Evolutionary conservation across 2,329 filamentous ascomycete genomes (phyloP), one percentile per base, ranked within the genome.

Genomic region (Rhytidhysteron rufulum): DNA sequence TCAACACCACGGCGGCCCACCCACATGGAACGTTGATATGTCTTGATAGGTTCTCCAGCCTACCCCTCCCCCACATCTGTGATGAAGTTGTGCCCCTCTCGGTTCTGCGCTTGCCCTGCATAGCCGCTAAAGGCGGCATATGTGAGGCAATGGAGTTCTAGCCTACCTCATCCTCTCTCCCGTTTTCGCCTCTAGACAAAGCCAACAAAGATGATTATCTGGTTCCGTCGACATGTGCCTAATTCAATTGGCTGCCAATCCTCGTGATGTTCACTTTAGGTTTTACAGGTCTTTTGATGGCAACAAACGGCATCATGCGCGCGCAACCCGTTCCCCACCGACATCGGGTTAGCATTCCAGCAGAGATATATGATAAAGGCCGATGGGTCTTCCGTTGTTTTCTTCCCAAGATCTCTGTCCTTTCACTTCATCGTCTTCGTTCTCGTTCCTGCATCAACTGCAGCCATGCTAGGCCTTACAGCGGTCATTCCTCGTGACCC

Each of bases 1-100:
- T 63, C 60, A 65, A 65, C 60, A 63, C 59, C 57, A 63, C 47
- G 47, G 44, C 40, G 33, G 22, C 5, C 30, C 36, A 42, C 34
- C 50, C 62, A 66, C 63, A 61, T 51, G 63, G 51, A 49, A 51
- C 39, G 22, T 46, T 36, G 37, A 38, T 42, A 37, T 40, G 18
- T 29, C 43, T 39, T 61, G 51, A 66, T 64, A 66, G 62, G 63
- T 34, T 45, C 31, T 25, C 24, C 19, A 21, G 21, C 21, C n/a
- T 10, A 11, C 21, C 27, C 40, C 29, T 17, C 37, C 32, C 34
- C 43, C 40, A 48, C 47, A 49, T 37, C 37, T 32, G 15, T 32
- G 15, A 35, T 37, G 20, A 33, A 39, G 43, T 47, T 51, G 53
- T 60, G 49, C 55, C 45, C 44, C 39, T 53, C 42, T 58, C 51